Evolutionary conservation across 2,329 filamentous ascomycete species (phyloP).

Genomic region (Pezicula carpinea): DNA sequence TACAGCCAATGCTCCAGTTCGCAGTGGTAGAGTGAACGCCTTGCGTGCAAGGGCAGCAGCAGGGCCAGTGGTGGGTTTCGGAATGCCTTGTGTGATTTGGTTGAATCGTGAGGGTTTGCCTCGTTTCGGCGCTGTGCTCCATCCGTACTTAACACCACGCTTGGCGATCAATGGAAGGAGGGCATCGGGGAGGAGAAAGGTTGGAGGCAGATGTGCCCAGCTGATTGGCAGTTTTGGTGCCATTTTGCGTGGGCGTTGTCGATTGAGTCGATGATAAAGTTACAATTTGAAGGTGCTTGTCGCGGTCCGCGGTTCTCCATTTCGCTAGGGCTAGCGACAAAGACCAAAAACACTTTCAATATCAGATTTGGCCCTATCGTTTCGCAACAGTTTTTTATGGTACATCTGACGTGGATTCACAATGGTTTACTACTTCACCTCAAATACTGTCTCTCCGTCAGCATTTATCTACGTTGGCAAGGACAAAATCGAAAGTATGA

Average conservation of each 20-base stretch:
- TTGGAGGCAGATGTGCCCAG: slow-evolving; percentile 26
- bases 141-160: slow-evolving; percentile 41
- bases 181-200: slow-evolving; percentile 26
- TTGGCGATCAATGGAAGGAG: slow-evolving; percentile 28
- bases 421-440: slow-evolving; percentile 97
- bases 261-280: background rate
- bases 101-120: slow-evolving; percentile 52
- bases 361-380: slow-evolving; percentile 17
- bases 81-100: slow-evolving; percentile 51
- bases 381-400: slow-evolving; percentile 12
- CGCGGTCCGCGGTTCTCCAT: slow-evolving; percentile 3
- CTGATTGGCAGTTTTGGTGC: slow-evolving; percentile 30
- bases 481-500: slow-evolving; percentile 93
- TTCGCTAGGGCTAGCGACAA: slow-evolving; percentile 17
- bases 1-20: slow-evolving; percentile 76
- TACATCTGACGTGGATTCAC: slow-evolving; percentile 19
- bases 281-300: slow-evolving; percentile 2
- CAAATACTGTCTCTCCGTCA: slow-evolving; percentile 72
- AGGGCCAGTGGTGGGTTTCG: slow-evolving; percentile 51
- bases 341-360: slow-evolving; percentile 20
- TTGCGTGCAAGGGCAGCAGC: slow-evolving; percentile 57
- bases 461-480: slow-evolving; percentile 96
- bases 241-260: slow-evolving; percentile 23
- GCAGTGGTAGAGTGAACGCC: slow-evolving; percentile 55
- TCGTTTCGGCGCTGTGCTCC: slow-evolving; percentile 50